Percentiles rank a stretch among this genome's conserved stretches.
These are phyloP conservation scores for Eutrema salsugineum DNA, from an alignment of 441 rosid species.

Conservation along the genomic window DNA sequence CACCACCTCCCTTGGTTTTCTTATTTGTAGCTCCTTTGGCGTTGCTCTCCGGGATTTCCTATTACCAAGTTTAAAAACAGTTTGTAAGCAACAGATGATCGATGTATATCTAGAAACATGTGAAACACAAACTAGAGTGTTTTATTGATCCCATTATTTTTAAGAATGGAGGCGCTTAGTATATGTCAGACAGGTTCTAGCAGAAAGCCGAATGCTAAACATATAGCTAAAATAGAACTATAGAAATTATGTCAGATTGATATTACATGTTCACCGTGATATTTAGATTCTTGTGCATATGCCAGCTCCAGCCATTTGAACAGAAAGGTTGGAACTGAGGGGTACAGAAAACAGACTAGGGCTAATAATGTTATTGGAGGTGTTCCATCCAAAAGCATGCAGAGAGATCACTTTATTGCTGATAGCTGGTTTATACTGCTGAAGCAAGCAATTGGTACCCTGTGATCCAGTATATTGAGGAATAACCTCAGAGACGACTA, in stretches of 20 bases:
- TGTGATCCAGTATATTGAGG: slow-evolving; percentile 53
- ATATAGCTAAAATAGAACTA: not conserved
- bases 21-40: slow-evolving; percentile 49
- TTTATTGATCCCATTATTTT: not conserved
- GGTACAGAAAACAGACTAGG: slow-evolving; percentile 36
- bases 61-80: slow-evolving; percentile 12
- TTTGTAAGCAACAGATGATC: not conserved
- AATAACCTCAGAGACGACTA: slow-evolving; percentile 37
- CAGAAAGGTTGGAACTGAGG: slow-evolving; percentile 33
- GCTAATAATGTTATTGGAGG: slow-evolving; percentile 43
- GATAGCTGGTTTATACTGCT: slow-evolving; percentile 39
- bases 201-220: not conserved
- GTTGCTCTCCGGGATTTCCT: slow-evolving; percentile 47
- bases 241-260: slow-evolving; percentile 9
- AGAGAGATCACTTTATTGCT: slow-evolving; percentile 44
- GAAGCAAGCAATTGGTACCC: slow-evolving; percentile 68
- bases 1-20: slow-evolving; percentile 61
- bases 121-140: not conserved
- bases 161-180: not conserved
- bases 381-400: slow-evolving; percentile 39
- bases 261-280: slow-evolving; percentile 44
- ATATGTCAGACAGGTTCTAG: not conserved
- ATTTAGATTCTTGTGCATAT: slow-evolving; percentile 42
- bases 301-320: slow-evolving; percentile 44
- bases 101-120: not conserved